A percentile compares a stretch with the other conserved stretches of the same genome.
Conservation (phyloP, 345 rosid species). For the Eucalyptus grandis region DNA sequence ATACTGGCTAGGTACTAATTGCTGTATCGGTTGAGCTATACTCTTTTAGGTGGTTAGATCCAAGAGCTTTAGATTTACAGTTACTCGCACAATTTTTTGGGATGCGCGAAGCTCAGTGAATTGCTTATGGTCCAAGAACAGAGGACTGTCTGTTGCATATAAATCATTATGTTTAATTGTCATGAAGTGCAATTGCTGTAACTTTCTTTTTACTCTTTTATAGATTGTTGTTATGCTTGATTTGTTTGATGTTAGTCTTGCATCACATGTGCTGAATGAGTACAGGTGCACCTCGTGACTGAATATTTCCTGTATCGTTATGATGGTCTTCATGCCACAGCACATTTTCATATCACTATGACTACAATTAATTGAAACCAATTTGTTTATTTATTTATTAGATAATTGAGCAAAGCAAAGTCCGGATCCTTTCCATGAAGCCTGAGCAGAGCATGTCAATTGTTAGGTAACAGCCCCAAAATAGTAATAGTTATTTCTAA, state of each 20-base stretch:
- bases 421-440: slow-evolving; percentile 62
- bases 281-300: not conserved
- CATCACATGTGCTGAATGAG: not conserved
- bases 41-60: not conserved
- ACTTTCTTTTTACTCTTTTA: not conserved
- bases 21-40: not conserved
- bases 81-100: not conserved
- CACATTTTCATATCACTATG: not conserved
- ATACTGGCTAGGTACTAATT: not conserved
- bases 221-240: not conserved
- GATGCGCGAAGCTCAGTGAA: not conserved
- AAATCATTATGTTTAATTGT: not conserved
- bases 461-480: slow-evolving; percentile 29
- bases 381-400: slow-evolving; percentile 7
- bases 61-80: not conserved
- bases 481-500: not conserved
- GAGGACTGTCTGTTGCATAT: not conserved
- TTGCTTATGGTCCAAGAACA: not conserved
- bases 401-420: slow-evolving; percentile 84
- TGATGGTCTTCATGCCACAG: not conserved
- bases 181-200: not conserved
- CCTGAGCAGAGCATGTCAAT: slow-evolving; percentile 47
- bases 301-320: not conserved
- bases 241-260: not conserved
- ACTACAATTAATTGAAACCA: not conserved